Conservation (phyloP, 225 moss, liverwort and hornwort genomes). For the Pseudoscleropodium purum region DNA sequence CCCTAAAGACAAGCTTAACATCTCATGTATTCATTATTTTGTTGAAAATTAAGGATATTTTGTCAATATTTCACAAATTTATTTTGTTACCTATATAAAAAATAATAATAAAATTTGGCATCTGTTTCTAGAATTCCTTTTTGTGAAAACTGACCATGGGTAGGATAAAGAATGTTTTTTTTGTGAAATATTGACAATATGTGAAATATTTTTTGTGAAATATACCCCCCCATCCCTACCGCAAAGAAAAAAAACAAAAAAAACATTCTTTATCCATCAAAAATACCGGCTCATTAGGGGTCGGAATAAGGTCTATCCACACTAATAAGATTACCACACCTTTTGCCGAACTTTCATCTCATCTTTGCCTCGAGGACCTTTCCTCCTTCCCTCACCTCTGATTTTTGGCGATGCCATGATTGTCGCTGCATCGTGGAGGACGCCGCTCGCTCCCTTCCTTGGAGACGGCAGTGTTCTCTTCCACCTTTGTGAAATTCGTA, state of each 20-base stretch:
- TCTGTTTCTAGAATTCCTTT: not conserved
- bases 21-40: no score
- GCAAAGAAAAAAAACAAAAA: no score
- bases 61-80: not conserved
- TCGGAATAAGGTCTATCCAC: not conserved
- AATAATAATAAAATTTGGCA: no score
- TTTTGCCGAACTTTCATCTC: not conserved
- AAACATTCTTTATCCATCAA: not conserved
- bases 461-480: not conserved
- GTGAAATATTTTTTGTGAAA: no score
- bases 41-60: not conserved
- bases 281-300: no score
- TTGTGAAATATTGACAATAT: no score
- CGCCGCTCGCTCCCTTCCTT: not conserved
- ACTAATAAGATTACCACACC: not conserved
- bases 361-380: no score
- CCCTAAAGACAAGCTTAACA: no score
- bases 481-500: not conserved
- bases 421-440: not conserved
- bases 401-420: not conserved
- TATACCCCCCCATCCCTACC: no score
- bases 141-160: not conserved
- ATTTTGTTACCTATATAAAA: not conserved
- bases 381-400: not conserved
- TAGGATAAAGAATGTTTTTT: no score